Evolutionary conservation across 2,329 filamentous ascomycete genomes (phyloP).

Genomic region (Penicillium sp.): DNA sequence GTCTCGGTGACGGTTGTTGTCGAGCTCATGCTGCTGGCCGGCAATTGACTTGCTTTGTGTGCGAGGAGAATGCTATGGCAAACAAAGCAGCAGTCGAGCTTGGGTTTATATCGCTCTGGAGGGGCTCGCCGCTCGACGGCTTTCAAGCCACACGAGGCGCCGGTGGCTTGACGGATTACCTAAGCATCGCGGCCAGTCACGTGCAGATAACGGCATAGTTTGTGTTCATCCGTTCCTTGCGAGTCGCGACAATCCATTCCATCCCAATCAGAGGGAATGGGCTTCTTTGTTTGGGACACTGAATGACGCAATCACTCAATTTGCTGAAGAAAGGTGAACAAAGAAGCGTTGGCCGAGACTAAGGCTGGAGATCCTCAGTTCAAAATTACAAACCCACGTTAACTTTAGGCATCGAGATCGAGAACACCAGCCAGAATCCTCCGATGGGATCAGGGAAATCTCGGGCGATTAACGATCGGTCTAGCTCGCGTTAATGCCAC

Average conservation of each 20-base stretch:
- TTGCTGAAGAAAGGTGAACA: too few species aligned
- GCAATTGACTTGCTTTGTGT: neutral
- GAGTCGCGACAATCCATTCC: neutral
- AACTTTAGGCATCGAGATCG: too few species aligned
- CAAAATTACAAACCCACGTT: too few species aligned
- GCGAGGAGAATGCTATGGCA: neutral
- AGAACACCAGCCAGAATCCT: too few species aligned
- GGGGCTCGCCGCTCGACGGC: neutral
- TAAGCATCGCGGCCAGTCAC: neutral
- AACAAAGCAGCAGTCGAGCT: neutral
- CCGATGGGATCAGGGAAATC: too few species aligned
- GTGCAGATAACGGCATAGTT: neutral
- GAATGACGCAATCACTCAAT: neutral
- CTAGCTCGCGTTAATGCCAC: constrained; percentile 7
- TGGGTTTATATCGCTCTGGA: neutral
- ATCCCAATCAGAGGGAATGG: neutral
- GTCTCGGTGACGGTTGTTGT: constrained; percentile 52
- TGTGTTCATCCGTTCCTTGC: neutral
- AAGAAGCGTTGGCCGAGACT: too few species aligned
- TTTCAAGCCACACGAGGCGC: neutral
- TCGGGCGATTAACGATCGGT: too few species aligned
- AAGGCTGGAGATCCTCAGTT: too few species aligned
- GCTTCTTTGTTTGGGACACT: neutral
- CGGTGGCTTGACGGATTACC: neutral
- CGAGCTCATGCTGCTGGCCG: constrained; percentile 32